Base-by-base conservation (phyloP, 2,329 filamentous ascomycete genomes). In the Alternaria rosae region DNA sequence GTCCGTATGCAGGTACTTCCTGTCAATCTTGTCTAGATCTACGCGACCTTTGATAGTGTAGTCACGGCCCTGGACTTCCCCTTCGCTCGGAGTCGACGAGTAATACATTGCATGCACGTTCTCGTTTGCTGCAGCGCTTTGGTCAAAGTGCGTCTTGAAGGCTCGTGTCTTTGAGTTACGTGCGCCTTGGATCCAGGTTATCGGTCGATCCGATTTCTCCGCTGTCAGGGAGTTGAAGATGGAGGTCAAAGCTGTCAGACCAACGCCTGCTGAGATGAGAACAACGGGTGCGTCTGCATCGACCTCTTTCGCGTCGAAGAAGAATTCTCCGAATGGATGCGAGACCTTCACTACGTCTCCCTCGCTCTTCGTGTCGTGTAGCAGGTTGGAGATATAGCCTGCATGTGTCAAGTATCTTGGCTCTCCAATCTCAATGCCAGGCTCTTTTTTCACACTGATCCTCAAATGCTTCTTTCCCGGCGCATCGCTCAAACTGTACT, bases 401-500 rank as follows among this genome's bases (percentile, higher is more conserved):
- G 88, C 86, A 69, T 88, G 83, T 20, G 84, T 78, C 66, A 81
- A 79, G 20, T 83, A 81, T 47, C 78, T 76, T 1, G 82, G 79
- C n/a, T 85, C 79, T 3, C 81, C 75, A 50, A 80, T 51, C 50
- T 83, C 80, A 13, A 87, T 72, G 5, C 88, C 89, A 3, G 81
- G 76, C 71, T 92, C 89, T 61, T 84, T 86, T 83, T 92, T 92
- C 59, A 93, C 85, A 52, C 86, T 91, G 78, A 93, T 89, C 28
- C 91, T 87, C 78, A 91, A 91, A 78, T 88, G 85, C 52, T 87
- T 83, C 9, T 84, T 79, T 3, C 82, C 82, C 3, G 88, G 89
- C 52, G 86, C 83, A 66, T 92, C 89, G 70, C 87, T 90, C 63
- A 93, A 83, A 25, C 89, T 91, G 79, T 92, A 93, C 77, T 93